Percentiles rank a stretch among this genome's conserved stretches.
Conservation (phyloP, 1,139 yeast species). For the Pichia sp. region DNA sequence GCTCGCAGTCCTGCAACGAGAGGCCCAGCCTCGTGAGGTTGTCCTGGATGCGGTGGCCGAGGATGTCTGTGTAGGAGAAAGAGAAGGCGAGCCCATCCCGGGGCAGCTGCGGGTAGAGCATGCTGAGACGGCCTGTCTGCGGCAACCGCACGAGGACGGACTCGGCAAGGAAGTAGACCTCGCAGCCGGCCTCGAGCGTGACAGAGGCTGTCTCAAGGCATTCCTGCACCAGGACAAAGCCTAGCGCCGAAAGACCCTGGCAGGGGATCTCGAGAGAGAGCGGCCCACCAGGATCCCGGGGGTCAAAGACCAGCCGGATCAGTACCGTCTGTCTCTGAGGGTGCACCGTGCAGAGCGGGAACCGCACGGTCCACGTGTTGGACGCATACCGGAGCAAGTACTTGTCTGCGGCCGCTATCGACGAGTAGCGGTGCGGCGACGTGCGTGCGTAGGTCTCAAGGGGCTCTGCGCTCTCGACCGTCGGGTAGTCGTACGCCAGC, state of each 20-base stretch:
- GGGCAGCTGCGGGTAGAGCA: conserved; percentile 1
- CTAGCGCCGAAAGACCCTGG: conserved; percentile 1
- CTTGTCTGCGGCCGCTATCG: conserved; percentile 16
- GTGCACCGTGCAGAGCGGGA: conserved; percentile 15
- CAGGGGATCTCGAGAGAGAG: conserved; percentile 14
- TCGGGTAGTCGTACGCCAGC: conserved; percentile 15
- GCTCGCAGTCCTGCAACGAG: not conserved
- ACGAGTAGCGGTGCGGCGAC: conserved; percentile 16
- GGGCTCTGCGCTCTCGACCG: conserved; percentile 22
- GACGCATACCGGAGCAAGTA: conserved; percentile 22
- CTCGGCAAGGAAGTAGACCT: conserved; percentile 19
- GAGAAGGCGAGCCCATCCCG: conserved; percentile 15
- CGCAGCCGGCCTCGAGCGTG: conserved; percentile 13
- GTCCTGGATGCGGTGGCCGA: conserved; percentile 11
- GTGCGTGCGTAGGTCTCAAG: conserved; percentile 16
- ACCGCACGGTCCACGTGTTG: conserved; percentile 20
- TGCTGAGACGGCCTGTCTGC: not conserved
- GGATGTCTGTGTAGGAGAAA: conserved; percentile 14
- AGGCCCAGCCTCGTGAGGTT: conserved; percentile 18
- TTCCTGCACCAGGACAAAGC: conserved; percentile 1
- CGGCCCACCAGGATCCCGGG: not conserved
- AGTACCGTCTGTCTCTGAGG: conserved; percentile 9
- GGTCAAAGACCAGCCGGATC: conserved; percentile 8
- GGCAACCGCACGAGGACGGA: conserved; percentile 15
- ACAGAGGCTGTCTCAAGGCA: conserved; percentile 13